Conservation (phyloP, 768 basidiomycete species). For the Gloeophyllum trabeum region DNA sequence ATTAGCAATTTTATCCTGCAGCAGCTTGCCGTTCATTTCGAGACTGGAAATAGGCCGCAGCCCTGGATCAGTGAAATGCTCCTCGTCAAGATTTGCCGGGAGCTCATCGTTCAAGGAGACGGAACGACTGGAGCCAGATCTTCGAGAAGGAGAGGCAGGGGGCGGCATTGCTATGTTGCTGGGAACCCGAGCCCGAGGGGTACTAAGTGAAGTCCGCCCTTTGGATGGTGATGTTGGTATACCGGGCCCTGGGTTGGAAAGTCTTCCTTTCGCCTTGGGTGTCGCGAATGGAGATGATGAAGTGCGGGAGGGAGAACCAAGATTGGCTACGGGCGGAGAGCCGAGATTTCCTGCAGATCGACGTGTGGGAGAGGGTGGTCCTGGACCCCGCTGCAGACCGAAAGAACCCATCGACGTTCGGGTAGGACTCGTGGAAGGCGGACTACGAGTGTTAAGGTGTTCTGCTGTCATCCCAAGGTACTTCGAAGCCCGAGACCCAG, state of each 20-base stretch:
- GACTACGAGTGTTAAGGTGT: constrained; percentile 48
- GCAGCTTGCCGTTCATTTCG: constrained; percentile 24
- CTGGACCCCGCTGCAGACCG: constrained; percentile 5
- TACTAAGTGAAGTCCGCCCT: constrained; percentile 24
- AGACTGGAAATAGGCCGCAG: constrained; percentile 19
- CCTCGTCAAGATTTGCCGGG: no score
- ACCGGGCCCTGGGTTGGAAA: constrained; percentile 23
- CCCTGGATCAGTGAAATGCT: no score
- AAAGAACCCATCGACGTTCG: constrained; percentile 11
- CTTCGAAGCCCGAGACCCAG: constrained; percentile 76
- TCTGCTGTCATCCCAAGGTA: constrained; percentile 80
- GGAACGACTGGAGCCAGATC: constrained; percentile 21
- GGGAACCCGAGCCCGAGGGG: constrained; percentile 56
- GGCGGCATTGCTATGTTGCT: constrained; percentile 78
- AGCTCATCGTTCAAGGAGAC: constrained; percentile 25
- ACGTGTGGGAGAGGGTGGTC: constrained; percentile 9
- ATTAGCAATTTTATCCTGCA: constrained; percentile 39
- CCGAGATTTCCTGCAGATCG: no score
- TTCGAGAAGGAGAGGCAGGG: constrained; percentile 47
- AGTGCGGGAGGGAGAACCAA: constrained; percentile 24
- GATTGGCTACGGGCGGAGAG: constrained; percentile 14
- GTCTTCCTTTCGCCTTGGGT: constrained; percentile 41
- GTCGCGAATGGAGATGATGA: constrained; percentile 52
- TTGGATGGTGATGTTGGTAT: constrained; percentile 28
- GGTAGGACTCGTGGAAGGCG: constrained; percentile 16